Evolutionary conservation across 2,329 filamentous ascomycete species (phyloP), one percentile per base, ranked within the genome.

Genomic region (Penicillium sp.): DNA sequence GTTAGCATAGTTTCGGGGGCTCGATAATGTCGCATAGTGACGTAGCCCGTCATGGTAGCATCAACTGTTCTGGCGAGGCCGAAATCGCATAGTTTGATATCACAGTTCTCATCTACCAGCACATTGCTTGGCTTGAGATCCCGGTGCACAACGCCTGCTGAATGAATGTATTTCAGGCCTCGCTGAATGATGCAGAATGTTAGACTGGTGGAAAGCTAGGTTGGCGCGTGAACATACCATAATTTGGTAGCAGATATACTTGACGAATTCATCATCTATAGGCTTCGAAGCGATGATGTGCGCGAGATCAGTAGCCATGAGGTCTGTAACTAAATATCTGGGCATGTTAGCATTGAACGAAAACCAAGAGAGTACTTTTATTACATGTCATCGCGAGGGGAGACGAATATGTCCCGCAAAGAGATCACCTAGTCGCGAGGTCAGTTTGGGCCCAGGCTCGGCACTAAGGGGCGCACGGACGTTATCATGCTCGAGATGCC

Each of bases 1-100:
- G 94, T 97, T 71, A 99, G 90, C 94, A 99, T 99, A 72, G 99
- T 97, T 77, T 99, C 94, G 8, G 94, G 94, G 4, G 94, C 94
- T 69, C 94, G 87, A 83, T 99, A 99, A 82, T 97, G 99, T 81
- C 94, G 84, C 54, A 94, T 99, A 34, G 94, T 97, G 55, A 99
- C 94, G 70, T 99, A 99, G 67, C 94, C 94, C 32, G 94, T 99
- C 94, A 99, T 99, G 77, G 97, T 93, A 29, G 92, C 91, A 71
- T 99, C 94, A 74, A 97, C 94, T 67, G 97, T 96, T 74, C 94
- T 90, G 49, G 94, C 94, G 53, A 99, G 83, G 61, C 94, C 94
- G 68, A 99, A 99, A 74, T 99, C 94, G 82, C 94, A 99, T 74
- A 99, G 97, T 81, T 99, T 99, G 65, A 99, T 80, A 77, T 99